Evolutionary conservation across 352 stramenopile species (phyloP).

Genomic region (Phytophthora hibernalis): DNA sequence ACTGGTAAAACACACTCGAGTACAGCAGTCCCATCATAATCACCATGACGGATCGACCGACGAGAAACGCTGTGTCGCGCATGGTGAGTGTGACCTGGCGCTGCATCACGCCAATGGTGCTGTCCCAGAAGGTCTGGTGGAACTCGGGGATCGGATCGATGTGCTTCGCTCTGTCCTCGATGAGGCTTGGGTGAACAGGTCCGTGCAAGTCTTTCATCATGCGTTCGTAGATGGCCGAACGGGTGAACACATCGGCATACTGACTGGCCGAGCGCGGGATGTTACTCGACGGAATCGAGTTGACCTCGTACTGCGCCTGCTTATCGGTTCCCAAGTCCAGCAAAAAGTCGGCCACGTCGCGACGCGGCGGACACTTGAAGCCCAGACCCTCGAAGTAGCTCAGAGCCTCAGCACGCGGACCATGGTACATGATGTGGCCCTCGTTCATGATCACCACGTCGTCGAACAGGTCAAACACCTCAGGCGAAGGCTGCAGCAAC

Average conservation of each 20-base stretch:
- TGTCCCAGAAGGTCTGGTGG: constrained; percentile 38
- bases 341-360: constrained; percentile 92
- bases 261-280: constrained; percentile 33
- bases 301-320: constrained; percentile 44
- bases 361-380: constrained; percentile 55
- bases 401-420: constrained; percentile 62
- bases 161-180: constrained; percentile 64
- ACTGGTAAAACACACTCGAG: constrained; percentile 46
- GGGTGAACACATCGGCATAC: constrained; percentile 31
- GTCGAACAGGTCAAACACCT: constrained; percentile 94
- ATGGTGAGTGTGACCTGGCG: constrained; percentile 49
- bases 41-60: constrained; percentile 38
- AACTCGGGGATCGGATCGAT: constrained; percentile 70
- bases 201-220: constrained; percentile 25
- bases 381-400: constrained; percentile 85
- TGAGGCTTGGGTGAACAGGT: constrained; percentile 6
- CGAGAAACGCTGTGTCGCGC: constrained; percentile 43
- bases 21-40: constrained; percentile 54
- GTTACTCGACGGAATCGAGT: neutral
- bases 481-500: constrained; percentile 91
- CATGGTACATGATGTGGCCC: constrained; percentile 90
- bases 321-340: constrained; percentile 62
- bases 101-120: constrained; percentile 26
- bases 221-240: constrained; percentile 19
- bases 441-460: constrained; percentile 93